Evolutionary conservation across 2,329 filamentous ascomycete genomes (phyloP).

Genomic region (Cryphonectria parasitica): DNA sequence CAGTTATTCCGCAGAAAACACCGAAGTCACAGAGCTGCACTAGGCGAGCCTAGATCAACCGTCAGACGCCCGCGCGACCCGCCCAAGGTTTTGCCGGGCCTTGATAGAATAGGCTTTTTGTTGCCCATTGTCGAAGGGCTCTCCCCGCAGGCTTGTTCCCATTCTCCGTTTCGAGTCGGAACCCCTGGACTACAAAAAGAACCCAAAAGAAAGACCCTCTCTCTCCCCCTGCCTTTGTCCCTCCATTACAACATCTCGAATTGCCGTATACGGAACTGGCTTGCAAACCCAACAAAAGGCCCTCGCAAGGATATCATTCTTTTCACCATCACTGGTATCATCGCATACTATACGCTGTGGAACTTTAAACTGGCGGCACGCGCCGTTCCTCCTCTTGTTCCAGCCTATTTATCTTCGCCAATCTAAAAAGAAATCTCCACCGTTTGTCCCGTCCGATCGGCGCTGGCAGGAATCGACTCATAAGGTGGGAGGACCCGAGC

Average conservation of each 20-base stretch:
- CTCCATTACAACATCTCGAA: neutral
- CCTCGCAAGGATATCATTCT: neutral
- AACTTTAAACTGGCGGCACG: conserved; percentile 15
- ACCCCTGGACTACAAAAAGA: neutral
- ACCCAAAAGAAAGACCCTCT: too few species aligned
- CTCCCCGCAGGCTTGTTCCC: neutral
- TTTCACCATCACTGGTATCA: neutral
- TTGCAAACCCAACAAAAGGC: neutral
- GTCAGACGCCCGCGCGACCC: neutral
- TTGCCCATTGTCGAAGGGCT: neutral
- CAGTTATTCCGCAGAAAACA: conserved; percentile 6
- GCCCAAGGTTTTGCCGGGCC: neutral
- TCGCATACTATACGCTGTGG: neutral
- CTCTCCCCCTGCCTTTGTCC: too few species aligned
- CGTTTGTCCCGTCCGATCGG: conserved; percentile 14
- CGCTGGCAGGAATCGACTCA: conserved; percentile 13
- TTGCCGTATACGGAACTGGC: neutral
- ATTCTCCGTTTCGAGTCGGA: neutral
- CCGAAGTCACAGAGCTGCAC: conserved; percentile 13
- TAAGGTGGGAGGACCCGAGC: conserved; percentile 12
- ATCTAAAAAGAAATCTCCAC: neutral
- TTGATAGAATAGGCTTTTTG: conserved; percentile 6
- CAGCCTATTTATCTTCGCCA: conserved; percentile 17
- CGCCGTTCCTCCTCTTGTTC: conserved; percentile 5
- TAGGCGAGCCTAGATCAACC: conserved; percentile 11